Evolutionary conservation across 73 alveolate species (phyloP), one percentile per base, ranked within the genome.

Genomic region (Diophrys sp.): DNA sequence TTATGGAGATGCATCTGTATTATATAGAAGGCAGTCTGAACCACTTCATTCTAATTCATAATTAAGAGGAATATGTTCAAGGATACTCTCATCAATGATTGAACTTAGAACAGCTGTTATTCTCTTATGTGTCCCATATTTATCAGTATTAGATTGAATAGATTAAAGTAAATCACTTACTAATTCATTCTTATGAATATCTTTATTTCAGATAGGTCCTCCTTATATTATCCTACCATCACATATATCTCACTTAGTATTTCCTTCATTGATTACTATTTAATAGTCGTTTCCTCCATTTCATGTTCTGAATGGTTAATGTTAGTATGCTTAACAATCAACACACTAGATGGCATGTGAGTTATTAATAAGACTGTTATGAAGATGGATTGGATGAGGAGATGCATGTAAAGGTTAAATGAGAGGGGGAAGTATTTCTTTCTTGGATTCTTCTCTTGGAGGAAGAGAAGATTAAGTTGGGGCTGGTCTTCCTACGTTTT

Each of bases 401-500:
- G 86, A 77, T 98, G 83, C 69, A 96, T 86, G 78, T 96, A 96
- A 73, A 94, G 94, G 69, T 96, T 98, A 14, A 96, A 97, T 71
- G 88, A 89, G 56, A 87, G 91, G 0, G 97, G n/a, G n/a, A n/a
- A n/a, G n/a, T n/a, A n/a, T n/a, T n/a, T n/a, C n/a, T n/a, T n/a
- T n/a, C n/a, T n/a, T n/a, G n/a, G n/a, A n/a, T n/a, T n/a, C n/a
- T n/a, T n/a, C n/a, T n/a, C n/a, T n/a, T n/a, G n/a, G n/a, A n/a
- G n/a, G n/a, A n/a, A n/a, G n/a, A n/a, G n/a, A n/a, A n/a, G n/a
- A n/a, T n/a, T n/a, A n/a, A n/a, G n/a, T n/a, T n/a, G n/a, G n/a
- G n/a, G n/a, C n/a, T n/a, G n/a, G n/a, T n/a, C n/a, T n/a, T n/a
- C n/a, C n/a, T n/a, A n/a, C n/a, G n/a, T n/a, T n/a, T n/a, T n/a